These are phyloP conservation scores for Scheffersomyces stipitis DNA, from an alignment of 805 yeast species.

Conservation along the genomic window DNA sequence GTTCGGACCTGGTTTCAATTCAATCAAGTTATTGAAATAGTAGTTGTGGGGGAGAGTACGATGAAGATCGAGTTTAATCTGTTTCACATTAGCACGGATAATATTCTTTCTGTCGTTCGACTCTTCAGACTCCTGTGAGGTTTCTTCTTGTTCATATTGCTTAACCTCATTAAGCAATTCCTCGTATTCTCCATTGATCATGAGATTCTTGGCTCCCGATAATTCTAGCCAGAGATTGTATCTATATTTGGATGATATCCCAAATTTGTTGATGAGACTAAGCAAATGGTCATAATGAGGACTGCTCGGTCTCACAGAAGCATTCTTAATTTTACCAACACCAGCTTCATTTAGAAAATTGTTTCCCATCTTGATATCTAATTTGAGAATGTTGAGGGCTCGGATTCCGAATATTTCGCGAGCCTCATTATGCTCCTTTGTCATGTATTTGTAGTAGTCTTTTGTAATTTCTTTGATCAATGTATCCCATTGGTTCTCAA, in stretches of 20 bases:
- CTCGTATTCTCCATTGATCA: constrained; percentile 49
- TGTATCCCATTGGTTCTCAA: constrained; percentile 46
- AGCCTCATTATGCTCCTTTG: constrained; percentile 7
- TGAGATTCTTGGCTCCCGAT: constrained; percentile 46
- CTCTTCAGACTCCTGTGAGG: not conserved
- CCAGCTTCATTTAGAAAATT: not conserved
- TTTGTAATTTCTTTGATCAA: constrained; percentile 35
- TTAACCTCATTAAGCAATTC: constrained; percentile 20
- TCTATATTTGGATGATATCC: constrained; percentile 50
- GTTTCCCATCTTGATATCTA: constrained; percentile 9
- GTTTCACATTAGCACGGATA: constrained; percentile 34
- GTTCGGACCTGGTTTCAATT: constrained; percentile 54
- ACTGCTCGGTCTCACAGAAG: not conserved
- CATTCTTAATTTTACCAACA: not conserved
- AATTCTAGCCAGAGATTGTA: constrained; percentile 53
- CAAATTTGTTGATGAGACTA: constrained; percentile 37
- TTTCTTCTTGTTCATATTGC: constrained; percentile 1
- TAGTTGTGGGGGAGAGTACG: constrained; percentile 57
- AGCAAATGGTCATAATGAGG: constrained; percentile 10
- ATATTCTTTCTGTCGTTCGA: not conserved
- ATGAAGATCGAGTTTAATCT: constrained; percentile 52
- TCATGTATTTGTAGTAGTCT: constrained; percentile 16
- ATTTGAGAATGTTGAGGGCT: constrained; percentile 33
- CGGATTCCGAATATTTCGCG: constrained; percentile 36
- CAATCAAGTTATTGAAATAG: constrained; percentile 41